A percentile compares a stretch with the other conserved stretches of the same genome.
Evolutionary conservation across 805 yeast species (phyloP).

Genomic region (Candida orba): DNA sequence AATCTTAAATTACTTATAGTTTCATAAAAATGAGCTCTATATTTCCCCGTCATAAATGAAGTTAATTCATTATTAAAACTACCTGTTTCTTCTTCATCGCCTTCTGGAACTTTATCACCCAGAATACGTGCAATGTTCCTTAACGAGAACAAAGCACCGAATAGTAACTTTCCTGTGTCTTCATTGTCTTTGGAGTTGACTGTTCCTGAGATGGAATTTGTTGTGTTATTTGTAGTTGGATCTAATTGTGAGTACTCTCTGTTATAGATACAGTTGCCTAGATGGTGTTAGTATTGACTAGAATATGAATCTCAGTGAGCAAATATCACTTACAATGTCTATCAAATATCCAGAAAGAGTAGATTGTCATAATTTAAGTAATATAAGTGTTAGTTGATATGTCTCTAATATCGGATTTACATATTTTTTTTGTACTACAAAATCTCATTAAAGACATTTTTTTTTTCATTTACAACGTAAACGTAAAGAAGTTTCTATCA

Average conservation of each 20-base stretch:
- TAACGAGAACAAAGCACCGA: conserved; percentile 78
- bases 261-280: conserved; percentile 68
- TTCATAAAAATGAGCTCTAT: conserved; percentile 73
- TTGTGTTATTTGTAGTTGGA: conserved; percentile 1
- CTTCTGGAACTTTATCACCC: conserved; percentile 18
- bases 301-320: too few relatives aligned
- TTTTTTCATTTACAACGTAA: not conserved
- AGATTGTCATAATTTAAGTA: conserved; percentile 47
- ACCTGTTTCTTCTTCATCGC: conserved; percentile 17
- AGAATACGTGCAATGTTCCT: conserved; percentile 64
- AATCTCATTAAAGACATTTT: not conserved
- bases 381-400: not conserved
- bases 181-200: conserved; percentile 51
- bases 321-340: conserved; percentile 57
- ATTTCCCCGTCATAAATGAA: conserved; percentile 65
- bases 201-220: conserved; percentile 24
- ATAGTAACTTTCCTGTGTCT: conserved; percentile 72
- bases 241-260: conserved; percentile 54
- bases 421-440: not conserved
- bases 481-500: not conserved
- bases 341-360: conserved; percentile 87
- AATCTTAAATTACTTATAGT: conserved; percentile 75
- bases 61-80: conserved; percentile 24
- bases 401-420: not conserved
- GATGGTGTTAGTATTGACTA: too few relatives aligned